phyloP scores from a whole-genome alignment of 1,284 basidiomycete genomes.

The Rhodotorula mucilaginosa region DNA sequence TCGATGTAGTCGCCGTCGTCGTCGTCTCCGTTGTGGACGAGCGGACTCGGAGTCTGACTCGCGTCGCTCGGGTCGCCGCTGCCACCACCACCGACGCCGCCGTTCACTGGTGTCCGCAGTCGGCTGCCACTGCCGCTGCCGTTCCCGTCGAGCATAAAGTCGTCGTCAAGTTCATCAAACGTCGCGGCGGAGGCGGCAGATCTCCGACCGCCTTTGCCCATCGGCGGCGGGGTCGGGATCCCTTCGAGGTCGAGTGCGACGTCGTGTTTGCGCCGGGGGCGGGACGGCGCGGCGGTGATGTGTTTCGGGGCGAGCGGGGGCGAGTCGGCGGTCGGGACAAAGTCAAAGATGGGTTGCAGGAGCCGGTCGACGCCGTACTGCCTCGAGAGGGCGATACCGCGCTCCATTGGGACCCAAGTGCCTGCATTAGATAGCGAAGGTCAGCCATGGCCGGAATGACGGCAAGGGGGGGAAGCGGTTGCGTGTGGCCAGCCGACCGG shows the following conservation, averaged over 20 bases:
- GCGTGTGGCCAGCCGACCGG: background rate
- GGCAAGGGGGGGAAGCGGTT: background rate
- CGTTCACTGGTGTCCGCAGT: conserved; percentile 8
- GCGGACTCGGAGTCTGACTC: conserved; percentile 36
- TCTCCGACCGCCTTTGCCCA: conserved; percentile 18
- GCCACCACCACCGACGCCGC: too few species aligned
- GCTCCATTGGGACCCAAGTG: conserved; percentile 96
- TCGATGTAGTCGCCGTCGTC: conserved; percentile 29
- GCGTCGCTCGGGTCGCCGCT: conserved; percentile 22
- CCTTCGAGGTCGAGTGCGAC: conserved; percentile 40
- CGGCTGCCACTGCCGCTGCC: conserved; percentile 39
- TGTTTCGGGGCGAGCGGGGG: conserved; percentile 97
- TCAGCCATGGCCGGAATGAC: background rate
- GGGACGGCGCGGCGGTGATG: conserved; percentile 65
- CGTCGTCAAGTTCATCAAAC: conserved; percentile 4
- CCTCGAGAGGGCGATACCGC: conserved; percentile 79
- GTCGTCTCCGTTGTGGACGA: conserved; percentile 18
- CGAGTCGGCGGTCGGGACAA: conserved; percentile 77
- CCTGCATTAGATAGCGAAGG: conserved; percentile 57
- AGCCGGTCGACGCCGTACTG: conserved; percentile 89
- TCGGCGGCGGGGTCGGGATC: conserved; percentile 53
- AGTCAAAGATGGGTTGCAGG: conserved; percentile 93
- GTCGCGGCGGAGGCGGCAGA: background rate
- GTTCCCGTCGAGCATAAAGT: conserved; percentile 38
- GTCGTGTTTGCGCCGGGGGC: conserved; percentile 49